phyloP scores from a whole-genome alignment of 179 eudicot genomes.

The Beta lomatogona region DNA sequence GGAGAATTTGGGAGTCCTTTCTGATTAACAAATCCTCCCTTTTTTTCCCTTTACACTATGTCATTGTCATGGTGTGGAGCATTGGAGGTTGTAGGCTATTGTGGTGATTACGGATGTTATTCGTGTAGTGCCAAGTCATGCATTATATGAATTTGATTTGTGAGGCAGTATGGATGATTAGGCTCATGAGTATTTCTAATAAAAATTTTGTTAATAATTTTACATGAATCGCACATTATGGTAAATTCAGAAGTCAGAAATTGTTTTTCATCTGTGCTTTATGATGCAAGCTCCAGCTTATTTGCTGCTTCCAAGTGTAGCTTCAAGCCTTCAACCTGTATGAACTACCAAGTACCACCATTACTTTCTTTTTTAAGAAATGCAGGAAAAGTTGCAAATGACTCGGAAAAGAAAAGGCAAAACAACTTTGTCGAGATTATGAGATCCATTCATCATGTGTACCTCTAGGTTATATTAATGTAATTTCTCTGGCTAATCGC shows the following conservation, averaged over 20 bases:
- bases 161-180: neutral
- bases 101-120: neutral
- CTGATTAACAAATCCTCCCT: neutral
- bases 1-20: neutral
- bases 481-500: too few relatives aligned
- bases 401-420: neutral
- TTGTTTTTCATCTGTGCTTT: neutral
- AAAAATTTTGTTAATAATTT: neutral
- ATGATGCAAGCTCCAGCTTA: neutral
- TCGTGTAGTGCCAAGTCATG: neutral
- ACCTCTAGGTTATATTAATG: too few relatives aligned
- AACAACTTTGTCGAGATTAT: too few relatives aligned
- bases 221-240: neutral
- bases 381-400: neutral
- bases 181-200: neutral
- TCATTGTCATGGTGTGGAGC: neutral
- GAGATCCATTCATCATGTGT: neutral
- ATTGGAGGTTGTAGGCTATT: neutral
- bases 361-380: neutral
- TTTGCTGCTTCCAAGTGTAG: neutral
- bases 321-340: neutral
- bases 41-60: neutral
- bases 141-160: neutral
- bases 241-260: neutral
- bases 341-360: neutral